A percentile compares a stretch with the other conserved stretches of the same genome.
Evolutionary conservation across 345 rosid genomes (phyloP).

Genomic region (Microcos paniculata): DNA sequence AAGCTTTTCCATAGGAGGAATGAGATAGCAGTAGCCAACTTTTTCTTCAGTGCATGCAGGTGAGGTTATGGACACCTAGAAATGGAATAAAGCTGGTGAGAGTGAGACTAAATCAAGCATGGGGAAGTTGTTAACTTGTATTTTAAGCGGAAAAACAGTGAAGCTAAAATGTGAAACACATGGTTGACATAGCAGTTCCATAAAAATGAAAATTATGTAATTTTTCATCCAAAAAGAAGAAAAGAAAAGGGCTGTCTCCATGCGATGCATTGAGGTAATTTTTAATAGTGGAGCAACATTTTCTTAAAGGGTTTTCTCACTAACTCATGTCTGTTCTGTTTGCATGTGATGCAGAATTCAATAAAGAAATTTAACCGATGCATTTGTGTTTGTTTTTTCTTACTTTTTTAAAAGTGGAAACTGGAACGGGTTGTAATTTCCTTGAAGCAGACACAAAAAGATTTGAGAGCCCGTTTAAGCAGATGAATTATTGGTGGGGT

Average conservation of each 20-base stretch:
- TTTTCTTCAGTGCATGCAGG: background rate
- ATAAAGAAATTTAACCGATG: background rate
- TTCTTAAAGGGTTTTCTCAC: background rate
- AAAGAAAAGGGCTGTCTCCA: background rate
- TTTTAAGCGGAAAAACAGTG: background rate
- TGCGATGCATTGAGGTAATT: background rate
- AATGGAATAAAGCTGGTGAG: background rate
- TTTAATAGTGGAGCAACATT: background rate
- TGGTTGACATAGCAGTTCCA: background rate
- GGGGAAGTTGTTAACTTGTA: background rate
- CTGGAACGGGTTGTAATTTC: background rate
- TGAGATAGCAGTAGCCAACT: background rate
- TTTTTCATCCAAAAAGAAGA: no score
- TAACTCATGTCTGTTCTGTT: background rate
- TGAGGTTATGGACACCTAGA: background rate
- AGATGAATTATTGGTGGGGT: background rate
- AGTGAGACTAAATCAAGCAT: background rate
- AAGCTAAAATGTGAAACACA: background rate
- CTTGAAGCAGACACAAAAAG: background rate
- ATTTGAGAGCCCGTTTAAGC: background rate
- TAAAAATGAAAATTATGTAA: background rate
- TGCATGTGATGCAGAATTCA: background rate
- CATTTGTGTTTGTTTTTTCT: background rate
- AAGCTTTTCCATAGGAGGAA: conserved; percentile 14
- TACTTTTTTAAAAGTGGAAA: background rate